Base-by-base conservation (phyloP, 1,284 basidiomycete species). In the Inonotus hispidus region DNA sequence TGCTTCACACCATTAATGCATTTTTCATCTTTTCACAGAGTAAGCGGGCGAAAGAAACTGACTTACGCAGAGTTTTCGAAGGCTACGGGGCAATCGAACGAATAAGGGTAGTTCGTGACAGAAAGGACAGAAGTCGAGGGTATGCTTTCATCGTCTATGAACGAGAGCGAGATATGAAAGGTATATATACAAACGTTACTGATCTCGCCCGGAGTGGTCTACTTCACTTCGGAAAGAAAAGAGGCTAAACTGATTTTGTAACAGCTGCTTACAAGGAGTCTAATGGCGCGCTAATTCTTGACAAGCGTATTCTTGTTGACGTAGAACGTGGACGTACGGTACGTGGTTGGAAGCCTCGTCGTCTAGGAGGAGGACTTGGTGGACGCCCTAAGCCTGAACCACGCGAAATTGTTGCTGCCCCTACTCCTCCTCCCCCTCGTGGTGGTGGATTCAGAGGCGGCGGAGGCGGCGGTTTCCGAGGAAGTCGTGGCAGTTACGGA, bases 71-170 rank as follows among this genome's bases (percentile, higher is more conserved):
- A 63, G 97, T 98, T 71, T 99, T 99, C 66, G 95, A 98, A 71
- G 84, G 88, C 43, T 99, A 93, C 72, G 97, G 97, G 16, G 90
- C 90, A 25, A 95, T 99, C 67, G 93, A 97, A 75, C 82, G 89
- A 61, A 89, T 98, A 68, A 81, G 90, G 59, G 90, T 99, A 58
- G 94, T 99, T 11, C 84, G 89, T 52, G 92, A 97, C 79, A 88
- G 90, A 72, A 90, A 94, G 68, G 87, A 84, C 54, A 90, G 93
- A 65, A 87, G 88, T 69, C 81, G 90, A 66, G 94, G 95, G 19
- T 99, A 98, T 73, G 97, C 96, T 16, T 99, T 99, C 74, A 83
- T 99, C 64, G 93, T 98, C 6, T 99, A 94, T 69, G 97, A 99
- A 73, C 85, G 95, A 27, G 97, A 99, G 77, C 86, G 95, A 63